A percentile compares a stretch with the other conserved stretches of the same genome.
Evolutionary conservation across 192 early-diverging fungal genomes (phyloP).

Genomic region (Powellomyces hirtus): DNA sequence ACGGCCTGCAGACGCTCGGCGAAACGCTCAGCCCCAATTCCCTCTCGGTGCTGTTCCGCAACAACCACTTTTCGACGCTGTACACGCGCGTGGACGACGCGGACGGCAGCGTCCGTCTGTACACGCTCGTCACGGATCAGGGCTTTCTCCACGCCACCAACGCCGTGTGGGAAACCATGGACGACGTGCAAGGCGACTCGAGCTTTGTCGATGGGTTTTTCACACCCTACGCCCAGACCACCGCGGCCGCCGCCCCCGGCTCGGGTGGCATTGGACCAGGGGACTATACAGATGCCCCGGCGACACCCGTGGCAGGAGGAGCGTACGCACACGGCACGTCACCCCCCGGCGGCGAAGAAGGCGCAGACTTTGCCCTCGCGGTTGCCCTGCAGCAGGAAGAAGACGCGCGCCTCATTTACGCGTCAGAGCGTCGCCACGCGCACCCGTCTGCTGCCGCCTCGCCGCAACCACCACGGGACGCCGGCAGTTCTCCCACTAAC

Average conservation of each 20-base stretch:
- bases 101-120: conserved; percentile 28
- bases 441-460: too few species aligned
- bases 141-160: conserved; percentile 33
- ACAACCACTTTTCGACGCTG: conserved; percentile 74
- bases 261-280: neutral
- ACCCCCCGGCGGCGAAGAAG: too few species aligned
- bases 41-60: conserved; percentile 84
- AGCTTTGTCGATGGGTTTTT: conserved; percentile 35
- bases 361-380: conserved; percentile 34
- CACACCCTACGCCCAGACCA: neutral
- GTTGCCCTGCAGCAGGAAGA: conserved; percentile 43
- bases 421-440: too few species aligned
- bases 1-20: conserved; percentile 69
- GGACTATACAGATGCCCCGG: neutral
- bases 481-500: neutral
- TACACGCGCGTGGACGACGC: conserved; percentile 22
- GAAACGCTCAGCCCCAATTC: conserved; percentile 55
- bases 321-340: too few species aligned
- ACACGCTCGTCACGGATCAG: conserved; percentile 50
- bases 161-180: conserved; percentile 47
- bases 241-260: neutral
- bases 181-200: conserved; percentile 35
- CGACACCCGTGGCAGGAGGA: neutral
- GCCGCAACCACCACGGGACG: neutral
- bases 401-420: conserved; percentile 6